These are phyloP conservation scores for Arthrobotrys iridis DNA, from an alignment of 2,329 filamentous ascomycete species.

Conservation along the genomic window DNA sequence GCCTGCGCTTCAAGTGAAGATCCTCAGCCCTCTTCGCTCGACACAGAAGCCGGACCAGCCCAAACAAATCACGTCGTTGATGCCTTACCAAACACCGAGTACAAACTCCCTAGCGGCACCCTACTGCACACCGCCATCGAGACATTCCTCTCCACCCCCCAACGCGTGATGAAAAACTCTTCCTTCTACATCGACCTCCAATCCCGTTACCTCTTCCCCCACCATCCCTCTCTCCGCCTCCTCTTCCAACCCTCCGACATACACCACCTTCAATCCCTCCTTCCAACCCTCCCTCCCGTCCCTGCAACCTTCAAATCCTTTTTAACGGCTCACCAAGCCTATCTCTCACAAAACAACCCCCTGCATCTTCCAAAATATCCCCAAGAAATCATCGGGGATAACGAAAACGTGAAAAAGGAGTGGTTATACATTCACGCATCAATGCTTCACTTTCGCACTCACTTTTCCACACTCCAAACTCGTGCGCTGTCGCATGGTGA, in stretches of 20 bases:
- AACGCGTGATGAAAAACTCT: background rate
- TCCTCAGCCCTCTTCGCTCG: background rate
- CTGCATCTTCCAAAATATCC: background rate
- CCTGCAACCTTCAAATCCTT: conserved; percentile 4
- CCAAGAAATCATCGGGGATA: conserved; percentile 2
- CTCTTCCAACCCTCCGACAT: conserved; percentile 4
- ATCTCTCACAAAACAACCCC: background rate
- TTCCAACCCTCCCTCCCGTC: background rate
- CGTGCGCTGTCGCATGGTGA: conserved; percentile 7
- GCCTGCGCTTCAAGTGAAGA: background rate
- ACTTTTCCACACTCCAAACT: conserved; percentile 5
- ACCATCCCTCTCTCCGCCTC: background rate
- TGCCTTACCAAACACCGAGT: background rate
- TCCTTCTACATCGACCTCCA: background rate
- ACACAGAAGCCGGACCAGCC: background rate
- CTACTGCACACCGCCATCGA: background rate
- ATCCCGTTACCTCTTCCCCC: conserved; percentile 1
- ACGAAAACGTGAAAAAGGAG: conserved; percentile 1
- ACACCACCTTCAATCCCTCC: background rate
- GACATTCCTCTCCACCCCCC: background rate
- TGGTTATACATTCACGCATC: conserved; percentile 9
- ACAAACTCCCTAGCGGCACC: conserved; percentile 2
- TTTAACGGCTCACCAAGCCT: background rate
- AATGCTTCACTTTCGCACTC: conserved; percentile 4
- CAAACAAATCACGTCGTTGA: background rate